phyloP scores from a whole-genome alignment of 1,284 basidiomycete species.

The Tilletia indica region DNA sequence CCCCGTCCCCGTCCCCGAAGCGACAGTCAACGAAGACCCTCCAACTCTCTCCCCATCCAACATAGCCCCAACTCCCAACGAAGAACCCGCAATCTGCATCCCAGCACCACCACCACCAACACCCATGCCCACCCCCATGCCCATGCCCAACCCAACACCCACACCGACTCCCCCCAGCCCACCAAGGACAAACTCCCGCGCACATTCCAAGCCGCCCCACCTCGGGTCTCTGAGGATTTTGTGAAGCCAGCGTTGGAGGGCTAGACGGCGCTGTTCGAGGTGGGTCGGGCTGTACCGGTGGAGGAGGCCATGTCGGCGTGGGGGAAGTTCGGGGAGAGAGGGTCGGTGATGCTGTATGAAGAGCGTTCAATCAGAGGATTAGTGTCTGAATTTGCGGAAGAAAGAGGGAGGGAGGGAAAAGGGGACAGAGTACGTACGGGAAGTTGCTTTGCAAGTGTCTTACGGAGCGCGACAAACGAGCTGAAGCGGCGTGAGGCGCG shows the following conservation, averaged over 20 bases:
- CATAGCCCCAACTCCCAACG: too few relatives aligned
- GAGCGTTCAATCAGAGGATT: neutral
- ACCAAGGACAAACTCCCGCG: constrained; percentile 11
- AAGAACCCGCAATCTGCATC: too few relatives aligned
- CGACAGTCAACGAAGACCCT: too few relatives aligned
- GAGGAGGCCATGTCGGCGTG: constrained; percentile 34
- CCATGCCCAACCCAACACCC: neutral
- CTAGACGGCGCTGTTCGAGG: constrained; percentile 42
- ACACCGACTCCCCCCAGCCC: neutral
- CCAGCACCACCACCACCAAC: neutral
- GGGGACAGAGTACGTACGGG: constrained; percentile 17
- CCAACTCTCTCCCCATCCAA: too few relatives aligned
- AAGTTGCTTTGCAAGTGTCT: constrained; percentile 13
- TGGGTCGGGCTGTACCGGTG: constrained; percentile 45
- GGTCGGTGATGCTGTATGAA: neutral
- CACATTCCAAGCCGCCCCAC: constrained; percentile 30
- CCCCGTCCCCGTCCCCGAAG: too few relatives aligned
- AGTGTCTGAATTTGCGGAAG: neutral
- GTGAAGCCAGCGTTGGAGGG: constrained; percentile 46
- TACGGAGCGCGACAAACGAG: constrained; percentile 34
- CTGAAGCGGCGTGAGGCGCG: constrained; percentile 34
- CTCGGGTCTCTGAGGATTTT: constrained; percentile 35
- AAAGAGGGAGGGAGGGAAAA: constrained; percentile 23
- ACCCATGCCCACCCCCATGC: neutral
- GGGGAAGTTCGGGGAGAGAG: constrained; percentile 29